Evolutionary conservation across 805 yeast genomes (phyloP), one percentile per base, ranked within the genome.

Genomic region (Saccharomycopsis sp.): DNA sequence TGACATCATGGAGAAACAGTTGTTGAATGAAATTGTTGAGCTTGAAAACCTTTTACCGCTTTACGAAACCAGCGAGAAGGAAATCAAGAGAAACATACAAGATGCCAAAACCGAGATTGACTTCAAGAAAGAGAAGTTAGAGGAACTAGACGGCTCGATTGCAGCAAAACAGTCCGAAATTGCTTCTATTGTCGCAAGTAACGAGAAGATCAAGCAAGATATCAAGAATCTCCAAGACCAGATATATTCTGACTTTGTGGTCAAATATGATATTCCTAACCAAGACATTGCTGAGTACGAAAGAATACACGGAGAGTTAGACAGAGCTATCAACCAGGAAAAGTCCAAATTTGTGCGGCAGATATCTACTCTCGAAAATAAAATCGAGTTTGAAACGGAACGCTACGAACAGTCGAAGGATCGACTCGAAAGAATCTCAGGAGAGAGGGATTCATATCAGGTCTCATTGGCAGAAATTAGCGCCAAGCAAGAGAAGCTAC

Each of bases 201-300:
- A 77, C 15, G 53, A 63, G 1, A 61, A 64, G 0, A 63, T 70
- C 15, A 71, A 70, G 23, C 47, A 52, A 0, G 65, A 68, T 29
- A 71, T 74, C 29, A 66, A 70, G 2, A 57, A 61, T 2, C 61
- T 83, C 5, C 84, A 83, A 62, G 62, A 70, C 1, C 66, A 68
- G 2, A 70, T 83, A 2, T 87, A 82, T 66, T 52, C 67, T 8
- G 76, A 69, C 0, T 87, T 91, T 66, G 85, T 91, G 57, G 56
- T 66, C 0, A 74, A 70, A 57, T 71, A 84, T 55, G 82, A 82
- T 0, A 81, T 89, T 64, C 37, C 37, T 12, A 12, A 29, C 37
- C 37, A 29, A 12, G 67, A 71, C 61, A 81, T 90, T 46, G 74
- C 77, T 52, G 90, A 85, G 37, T 91, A 87, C 67, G 97, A 91